Evolutionary conservation across 129 eudicot species (phyloP).

Genomic region (carrot (Daucus carota)): DNA sequence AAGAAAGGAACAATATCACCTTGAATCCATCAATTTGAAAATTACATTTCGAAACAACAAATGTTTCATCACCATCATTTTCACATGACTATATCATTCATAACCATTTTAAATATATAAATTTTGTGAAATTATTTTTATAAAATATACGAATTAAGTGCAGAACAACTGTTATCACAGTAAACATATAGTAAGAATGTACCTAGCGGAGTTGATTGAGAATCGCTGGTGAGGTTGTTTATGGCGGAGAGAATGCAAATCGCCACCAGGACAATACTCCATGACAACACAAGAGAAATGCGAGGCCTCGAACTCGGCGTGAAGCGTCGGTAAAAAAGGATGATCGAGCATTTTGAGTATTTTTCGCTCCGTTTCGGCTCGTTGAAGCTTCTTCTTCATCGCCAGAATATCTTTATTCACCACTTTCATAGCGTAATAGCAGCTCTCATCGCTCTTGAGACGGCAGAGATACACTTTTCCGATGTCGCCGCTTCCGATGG

Average conservation of each 20-base stretch:
- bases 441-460: slow-evolving; percentile 31
- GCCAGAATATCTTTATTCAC: slow-evolving; percentile 66
- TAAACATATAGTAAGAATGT: background rate
- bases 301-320: slow-evolving; percentile 79
- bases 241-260: slow-evolving; percentile 79
- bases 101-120: no score
- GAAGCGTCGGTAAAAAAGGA: slow-evolving; percentile 75
- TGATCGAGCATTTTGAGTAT: slow-evolving; percentile 80
- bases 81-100: no score
- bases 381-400: slow-evolving; percentile 54
- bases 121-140: no score
- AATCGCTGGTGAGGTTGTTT: slow-evolving; percentile 73
- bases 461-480: slow-evolving; percentile 77
- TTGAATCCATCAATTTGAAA: background rate
- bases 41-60: background rate
- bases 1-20: slow-evolving; percentile 3
- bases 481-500: slow-evolving; percentile 88
- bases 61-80: background rate
- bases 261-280: slow-evolving; percentile 90
- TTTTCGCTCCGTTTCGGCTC: slow-evolving; percentile 79
- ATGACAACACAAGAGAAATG: slow-evolving; percentile 81
- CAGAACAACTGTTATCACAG: background rate
- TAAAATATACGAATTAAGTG: no score
- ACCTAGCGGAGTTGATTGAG: slow-evolving; percentile 73
- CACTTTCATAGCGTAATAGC: slow-evolving; percentile 80